phyloP scores from a whole-genome alignment of 1,139 yeast genomes.

The Waltiozyma sp. region DNA sequence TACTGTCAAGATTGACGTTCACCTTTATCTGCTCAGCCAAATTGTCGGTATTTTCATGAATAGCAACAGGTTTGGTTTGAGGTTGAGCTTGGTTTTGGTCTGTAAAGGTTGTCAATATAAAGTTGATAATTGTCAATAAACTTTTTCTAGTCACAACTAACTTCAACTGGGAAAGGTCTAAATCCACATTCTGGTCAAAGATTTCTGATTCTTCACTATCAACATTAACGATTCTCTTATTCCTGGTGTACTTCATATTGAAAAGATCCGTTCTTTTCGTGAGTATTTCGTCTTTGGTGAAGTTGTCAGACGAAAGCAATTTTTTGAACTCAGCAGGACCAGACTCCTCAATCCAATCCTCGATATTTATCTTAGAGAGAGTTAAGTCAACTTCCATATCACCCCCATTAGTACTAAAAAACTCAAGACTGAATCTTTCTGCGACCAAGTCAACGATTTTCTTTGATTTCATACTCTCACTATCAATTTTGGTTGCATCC shows the following conservation, averaged over 20 bases:
- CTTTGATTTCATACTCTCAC: constrained; percentile 49
- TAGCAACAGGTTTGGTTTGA: constrained; percentile 54
- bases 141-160: constrained; percentile 72
- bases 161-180: constrained; percentile 71
- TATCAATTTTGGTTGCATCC: constrained; percentile 23
- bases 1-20: constrained; percentile 58
- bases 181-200: constrained; percentile 66
- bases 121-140: constrained; percentile 67
- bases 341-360: constrained; percentile 63
- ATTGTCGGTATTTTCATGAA: constrained; percentile 34
- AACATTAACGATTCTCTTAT: constrained; percentile 50
- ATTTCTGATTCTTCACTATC: constrained; percentile 51
- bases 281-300: constrained; percentile 24
- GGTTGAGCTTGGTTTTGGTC: constrained; percentile 61
- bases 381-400: constrained; percentile 55
- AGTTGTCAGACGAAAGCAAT: constrained; percentile 56
- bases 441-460: constrained; percentile 66
- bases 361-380: constrained; percentile 54
- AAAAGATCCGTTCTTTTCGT: constrained; percentile 39
- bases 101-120: constrained; percentile 76
- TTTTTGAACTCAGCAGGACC: constrained; percentile 56
- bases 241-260: constrained; percentile 46
- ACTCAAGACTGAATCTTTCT: constrained; percentile 48
- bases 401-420: constrained; percentile 43
- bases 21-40: constrained; percentile 71